Base-by-base conservation (phyloP, 179 eudicot genomes). In the Silene noctiflora region DNA sequence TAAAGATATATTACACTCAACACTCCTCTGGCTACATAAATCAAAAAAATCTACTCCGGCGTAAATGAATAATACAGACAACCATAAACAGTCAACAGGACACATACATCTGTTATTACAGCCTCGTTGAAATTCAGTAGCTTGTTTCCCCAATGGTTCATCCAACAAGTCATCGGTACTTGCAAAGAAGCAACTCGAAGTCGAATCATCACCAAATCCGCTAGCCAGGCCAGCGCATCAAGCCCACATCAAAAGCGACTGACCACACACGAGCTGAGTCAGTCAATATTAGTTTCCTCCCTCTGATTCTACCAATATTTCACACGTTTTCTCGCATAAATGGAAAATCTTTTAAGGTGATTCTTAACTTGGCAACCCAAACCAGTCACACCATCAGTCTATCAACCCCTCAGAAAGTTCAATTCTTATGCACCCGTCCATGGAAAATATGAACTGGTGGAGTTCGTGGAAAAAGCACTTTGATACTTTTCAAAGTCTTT, bases 201-300 rank as follows among this genome's bases (percentile, higher is more conserved):
- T 66, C 51, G 66, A 27, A 75, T 75, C 77, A 75, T 63, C 71
- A 24, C 68, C 61, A 74, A 20, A 74, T 56, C 78, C 70, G 19
- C 29, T n/a, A 13, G 53, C n/a, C 16, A n/a, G 12, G 17, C 69
- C 20, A 17, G 62, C 1, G 11, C 27, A 10, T 21, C 24, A 60
- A 29, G 65, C 65, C 65, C 27, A 60, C 65, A 60, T 21, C 24
- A 60, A 29, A 19, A 6, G 14, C 19, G 24, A 58, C 62, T 1
- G 27, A 9, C 31, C 25, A 61, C 9, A 20, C 21, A 9, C 66
- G 10, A 61, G 5, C 59, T 3, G 6, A 16, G 17, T 14, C n/a
- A 14, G 19, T 53, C 19, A 4, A 10, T 61, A 20, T 21, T 21
- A 60, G 14, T 9, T 10, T 20, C 31, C 13, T 22, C 66, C 14